Percentiles rank a stretch among this genome's conserved stretches.
Evolutionary conservation across 805 yeast genomes (phyloP).

Genomic region (Candida endomychidarum): DNA sequence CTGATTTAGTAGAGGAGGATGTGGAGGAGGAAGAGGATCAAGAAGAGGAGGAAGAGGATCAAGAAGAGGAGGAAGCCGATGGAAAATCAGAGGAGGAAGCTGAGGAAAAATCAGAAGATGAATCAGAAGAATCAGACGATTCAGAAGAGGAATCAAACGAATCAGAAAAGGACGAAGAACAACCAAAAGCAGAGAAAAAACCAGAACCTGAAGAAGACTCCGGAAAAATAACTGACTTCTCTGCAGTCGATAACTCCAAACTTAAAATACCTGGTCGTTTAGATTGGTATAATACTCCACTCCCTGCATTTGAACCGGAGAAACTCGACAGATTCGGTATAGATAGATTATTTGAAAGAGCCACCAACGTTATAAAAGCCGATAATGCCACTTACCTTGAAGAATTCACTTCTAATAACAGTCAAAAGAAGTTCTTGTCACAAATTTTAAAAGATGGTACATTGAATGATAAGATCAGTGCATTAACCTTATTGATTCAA

Average conservation of each 20-base stretch:
- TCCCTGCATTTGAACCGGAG: constrained; percentile 26
- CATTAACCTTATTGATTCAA: constrained; percentile 86
- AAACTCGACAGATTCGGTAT: constrained; percentile 54
- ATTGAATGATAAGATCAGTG: constrained; percentile 89
- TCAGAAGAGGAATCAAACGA: constrained; percentile 10
- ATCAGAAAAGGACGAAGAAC: constrained; percentile 15
- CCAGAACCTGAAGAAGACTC: constrained; percentile 16
- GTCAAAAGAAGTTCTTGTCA: constrained; percentile 83
- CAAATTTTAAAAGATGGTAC: constrained; percentile 93
- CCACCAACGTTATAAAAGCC: constrained; percentile 59
- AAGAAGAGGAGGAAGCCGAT: constrained; percentile 28
- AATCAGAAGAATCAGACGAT: constrained; percentile 11
- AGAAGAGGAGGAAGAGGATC: constrained; percentile 26
- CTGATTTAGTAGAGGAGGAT: constrained; percentile 26
- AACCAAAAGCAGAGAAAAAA: constrained; percentile 17
- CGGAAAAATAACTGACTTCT: constrained; percentile 36
- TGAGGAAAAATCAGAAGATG: constrained; percentile 19
- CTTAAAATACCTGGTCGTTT: constrained; percentile 59
- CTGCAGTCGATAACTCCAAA: constrained; percentile 56
- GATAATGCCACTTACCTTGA: constrained; percentile 73
- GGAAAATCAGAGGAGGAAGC: constrained; percentile 22
- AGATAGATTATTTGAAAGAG: constrained; percentile 62
- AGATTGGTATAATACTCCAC: constrained; percentile 74
- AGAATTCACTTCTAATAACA: constrained; percentile 71
- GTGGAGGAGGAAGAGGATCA: constrained; percentile 37